These are phyloP conservation scores for Talaromyces verruculosus DNA, from an alignment of 2,329 filamentous ascomycete species.

Conservation along the genomic window DNA sequence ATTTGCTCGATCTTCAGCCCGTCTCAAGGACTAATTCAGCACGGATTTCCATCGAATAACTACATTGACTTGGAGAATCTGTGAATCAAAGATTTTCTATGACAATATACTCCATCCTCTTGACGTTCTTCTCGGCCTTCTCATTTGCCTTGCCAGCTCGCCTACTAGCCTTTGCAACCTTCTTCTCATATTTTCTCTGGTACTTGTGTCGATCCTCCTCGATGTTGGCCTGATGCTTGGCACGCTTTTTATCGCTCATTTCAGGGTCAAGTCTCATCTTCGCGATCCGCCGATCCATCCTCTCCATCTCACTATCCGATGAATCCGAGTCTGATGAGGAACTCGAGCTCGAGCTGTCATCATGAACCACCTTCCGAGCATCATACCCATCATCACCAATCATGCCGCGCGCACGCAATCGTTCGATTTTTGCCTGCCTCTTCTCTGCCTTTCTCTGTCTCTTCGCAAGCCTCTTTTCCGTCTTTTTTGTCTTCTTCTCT, in stretches of 20 bases:
- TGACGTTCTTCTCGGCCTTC: slow-evolving; percentile 6
- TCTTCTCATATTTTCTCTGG: background rate
- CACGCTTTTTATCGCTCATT: background rate
- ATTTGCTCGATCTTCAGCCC: slow-evolving; percentile 12
- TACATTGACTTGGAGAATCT: too few species aligned
- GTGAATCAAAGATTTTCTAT: slow-evolving; percentile 2
- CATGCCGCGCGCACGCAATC: background rate
- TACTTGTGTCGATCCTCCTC: background rate
- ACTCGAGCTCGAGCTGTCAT: background rate
- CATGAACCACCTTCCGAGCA: background rate
- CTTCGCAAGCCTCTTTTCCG: background rate
- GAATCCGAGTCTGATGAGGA: slow-evolving; percentile 6
- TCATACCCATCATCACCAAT: background rate
- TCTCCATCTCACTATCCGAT: background rate
- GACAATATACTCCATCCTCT: slow-evolving; percentile 19
- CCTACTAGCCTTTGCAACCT: background rate
- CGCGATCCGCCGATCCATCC: background rate
- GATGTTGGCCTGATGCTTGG: background rate
- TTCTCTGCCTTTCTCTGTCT: background rate
- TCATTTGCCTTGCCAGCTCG: background rate
- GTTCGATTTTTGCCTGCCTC: slow-evolving; percentile 5
- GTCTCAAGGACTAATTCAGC: background rate
- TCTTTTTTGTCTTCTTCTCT: slow-evolving; percentile 4
- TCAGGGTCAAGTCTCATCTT: background rate
- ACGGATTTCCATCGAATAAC: background rate